Evolutionary conservation across 768 basidiomycete species (phyloP).

Genomic region (Mycena rebaudengoi): DNA sequence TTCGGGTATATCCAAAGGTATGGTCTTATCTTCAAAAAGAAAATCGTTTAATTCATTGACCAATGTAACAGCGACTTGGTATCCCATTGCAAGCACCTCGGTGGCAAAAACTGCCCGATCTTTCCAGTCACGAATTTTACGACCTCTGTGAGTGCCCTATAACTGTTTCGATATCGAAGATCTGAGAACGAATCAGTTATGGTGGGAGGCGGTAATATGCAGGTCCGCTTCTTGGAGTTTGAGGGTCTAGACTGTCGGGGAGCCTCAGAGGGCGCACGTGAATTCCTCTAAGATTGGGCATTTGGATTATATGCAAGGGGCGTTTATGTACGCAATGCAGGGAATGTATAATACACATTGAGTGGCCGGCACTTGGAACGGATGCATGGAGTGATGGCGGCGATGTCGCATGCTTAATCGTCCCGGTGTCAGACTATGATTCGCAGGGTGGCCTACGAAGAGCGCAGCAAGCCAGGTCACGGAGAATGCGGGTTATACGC

Average conservation of each 20-base stretch:
- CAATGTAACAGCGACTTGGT: constrained; percentile 38
- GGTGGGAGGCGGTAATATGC: constrained; percentile 33
- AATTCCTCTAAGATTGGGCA: constrained; percentile 3
- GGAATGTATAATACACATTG: neutral
- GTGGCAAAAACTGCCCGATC: constrained; percentile 32
- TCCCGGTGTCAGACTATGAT: no score
- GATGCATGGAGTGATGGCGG: no score
- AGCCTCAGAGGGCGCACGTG: neutral
- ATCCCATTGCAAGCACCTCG: constrained; percentile 33
- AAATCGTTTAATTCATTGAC: neutral
- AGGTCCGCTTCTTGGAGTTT: constrained; percentile 35
- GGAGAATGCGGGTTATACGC: neutral
- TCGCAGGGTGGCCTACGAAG: no score
- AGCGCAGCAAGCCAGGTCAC: no score
- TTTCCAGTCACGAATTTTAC: constrained; percentile 41
- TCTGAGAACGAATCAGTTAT: constrained; percentile 24
- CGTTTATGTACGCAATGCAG: neutral
- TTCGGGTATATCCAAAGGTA: constrained; percentile 40
- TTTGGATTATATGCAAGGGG: constrained; percentile 4
- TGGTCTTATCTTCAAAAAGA: neutral
- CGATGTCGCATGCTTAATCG: no score
- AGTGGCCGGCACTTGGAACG: no score
- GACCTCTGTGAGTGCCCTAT: constrained; percentile 33
- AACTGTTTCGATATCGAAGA: neutral
- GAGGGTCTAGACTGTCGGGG: constrained; percentile 23